Conservation (phyloP, 2,329 filamentous ascomycete genomes). For the Colletotrichum karsti region DNA sequence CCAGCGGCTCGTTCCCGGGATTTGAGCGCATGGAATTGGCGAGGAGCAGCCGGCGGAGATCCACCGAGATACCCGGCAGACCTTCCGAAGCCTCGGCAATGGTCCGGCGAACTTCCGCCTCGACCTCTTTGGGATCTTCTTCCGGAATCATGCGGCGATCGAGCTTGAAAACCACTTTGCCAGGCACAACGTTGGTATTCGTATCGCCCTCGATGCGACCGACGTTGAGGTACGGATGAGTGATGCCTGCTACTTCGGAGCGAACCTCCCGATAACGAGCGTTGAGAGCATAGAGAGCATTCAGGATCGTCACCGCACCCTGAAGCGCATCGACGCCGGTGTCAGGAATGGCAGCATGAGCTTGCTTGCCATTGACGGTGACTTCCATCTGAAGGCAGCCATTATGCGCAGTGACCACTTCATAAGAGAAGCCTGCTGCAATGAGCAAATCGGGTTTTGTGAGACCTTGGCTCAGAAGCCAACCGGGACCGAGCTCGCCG, state of each 20-base stretch:
- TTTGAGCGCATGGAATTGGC: slow-evolving; percentile 12
- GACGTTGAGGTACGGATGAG: slow-evolving; percentile 26
- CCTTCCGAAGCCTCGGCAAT: slow-evolving; percentile 1
- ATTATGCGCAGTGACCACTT: too few species aligned
- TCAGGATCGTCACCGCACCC: slow-evolving; percentile 15
- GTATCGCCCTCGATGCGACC: slow-evolving; percentile 26
- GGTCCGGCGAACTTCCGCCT: slow-evolving; percentile 10
- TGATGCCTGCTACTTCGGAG: slow-evolving; percentile 13
- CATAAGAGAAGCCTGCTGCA: slow-evolving; percentile 23
- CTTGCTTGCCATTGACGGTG: too few species aligned
- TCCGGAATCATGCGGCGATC: slow-evolving; percentile 24
- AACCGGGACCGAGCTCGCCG: slow-evolving; percentile 23
- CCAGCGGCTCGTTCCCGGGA: slow-evolving; percentile 3
- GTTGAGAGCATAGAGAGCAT: slow-evolving; percentile 22
- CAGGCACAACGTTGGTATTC: slow-evolving; percentile 24
- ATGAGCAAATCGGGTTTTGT: slow-evolving; percentile 21
- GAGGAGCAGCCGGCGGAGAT: slow-evolving; percentile 9
- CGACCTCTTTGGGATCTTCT: slow-evolving; percentile 10
- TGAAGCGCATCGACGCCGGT: slow-evolving; percentile 18
- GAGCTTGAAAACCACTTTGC: slow-evolving; percentile 20
- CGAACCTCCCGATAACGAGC: slow-evolving; percentile 2
- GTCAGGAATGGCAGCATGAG: slow-evolving; percentile 22
- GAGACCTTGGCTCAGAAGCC: slow-evolving; percentile 9
- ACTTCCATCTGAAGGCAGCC: too few species aligned
- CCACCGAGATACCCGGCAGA: background rate